Base-by-base conservation (phyloP, 1,139 yeast species). In the Yamadazyma jaroonii region DNA sequence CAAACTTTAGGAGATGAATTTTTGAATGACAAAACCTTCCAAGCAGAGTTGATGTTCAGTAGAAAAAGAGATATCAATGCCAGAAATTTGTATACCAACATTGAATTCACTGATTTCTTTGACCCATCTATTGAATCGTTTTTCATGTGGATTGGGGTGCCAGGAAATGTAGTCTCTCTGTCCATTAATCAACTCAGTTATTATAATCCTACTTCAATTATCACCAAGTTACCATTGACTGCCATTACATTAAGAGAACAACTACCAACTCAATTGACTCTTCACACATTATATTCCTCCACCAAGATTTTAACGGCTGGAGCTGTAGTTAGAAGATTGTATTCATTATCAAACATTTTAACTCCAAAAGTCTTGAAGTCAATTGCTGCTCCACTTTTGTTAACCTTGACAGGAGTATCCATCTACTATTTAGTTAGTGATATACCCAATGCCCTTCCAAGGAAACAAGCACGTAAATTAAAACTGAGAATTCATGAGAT, bases 381-480 rank as follows among this genome's bases (percentile, higher is more conserved):
- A 47, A 48, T 70, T 13, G 67, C 72, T 1, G 52, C 63, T 2
- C 87, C 83, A 0, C 48, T 79, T 0, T 49, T 74, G 1, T 47
- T 81, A 4, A 69, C 82, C 11, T 75, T 77, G 1, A 63, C 81
- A 4, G 74, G 81, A 1, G 68, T 81, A 22, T 77, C 89, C 0
- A 63, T 79, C 1, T 81, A 81, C 30, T 88, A 86, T 52, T 58
- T 89, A 43, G 64, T 88, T 9, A 69, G 72, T 39, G 98, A 92
- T 57, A 79, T 94, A 12, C 97, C 97, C 2, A 77, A 84, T 49
- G 96, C 97, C 0, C 77, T 87, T 51, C 95, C 96, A 17, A 72
- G 89, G 49, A 89, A 89, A 41, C 74, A 89, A 43, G 88, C 95
- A 0, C 69, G 73, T 38, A 88, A 85, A 59, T 77, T 90, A 47